Evolutionary conservation across 140 eudicot species (phyloP).

Genomic region (Senecio squalidus): DNA sequence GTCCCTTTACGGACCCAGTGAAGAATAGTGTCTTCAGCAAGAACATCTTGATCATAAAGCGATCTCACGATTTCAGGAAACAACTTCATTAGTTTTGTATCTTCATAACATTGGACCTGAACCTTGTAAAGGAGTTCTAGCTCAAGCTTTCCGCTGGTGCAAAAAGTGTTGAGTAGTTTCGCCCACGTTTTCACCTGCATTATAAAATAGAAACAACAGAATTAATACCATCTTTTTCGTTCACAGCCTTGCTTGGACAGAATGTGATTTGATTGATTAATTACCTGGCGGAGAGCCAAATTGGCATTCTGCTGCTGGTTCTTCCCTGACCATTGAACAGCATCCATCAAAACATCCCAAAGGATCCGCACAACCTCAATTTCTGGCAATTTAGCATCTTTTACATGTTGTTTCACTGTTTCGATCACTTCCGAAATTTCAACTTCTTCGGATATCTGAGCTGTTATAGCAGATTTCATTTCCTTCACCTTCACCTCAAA

Average conservation of each 20-base stretch:
- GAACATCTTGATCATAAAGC: slow-evolving; percentile 92
- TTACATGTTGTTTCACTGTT: slow-evolving; percentile 86
- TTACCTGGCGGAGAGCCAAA: slow-evolving; percentile 87
- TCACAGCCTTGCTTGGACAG: neutral
- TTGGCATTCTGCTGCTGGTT: slow-evolving; percentile 99
- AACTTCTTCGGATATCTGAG: slow-evolving; percentile 83
- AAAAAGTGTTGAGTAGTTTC: slow-evolving; percentile 62
- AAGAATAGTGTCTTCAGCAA: slow-evolving; percentile 96
- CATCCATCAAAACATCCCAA: slow-evolving; percentile 98
- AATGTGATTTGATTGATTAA: neutral
- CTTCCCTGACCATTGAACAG: slow-evolving; percentile 99
- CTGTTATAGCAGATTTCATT: slow-evolving; percentile 85
- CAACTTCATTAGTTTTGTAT: slow-evolving; percentile 89
- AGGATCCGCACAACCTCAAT: slow-evolving; percentile 79
- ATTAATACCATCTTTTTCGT: too few species aligned
- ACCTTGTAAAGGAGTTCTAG: slow-evolving; percentile 86
- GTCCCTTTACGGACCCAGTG: slow-evolving; percentile 98
- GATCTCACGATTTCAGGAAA: slow-evolving; percentile 96
- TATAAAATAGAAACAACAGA: neutral
- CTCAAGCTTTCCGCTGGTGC: slow-evolving; percentile 94
- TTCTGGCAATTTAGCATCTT: slow-evolving; percentile 93
- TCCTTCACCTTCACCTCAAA: slow-evolving; percentile 97
- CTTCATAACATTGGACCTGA: slow-evolving; percentile 97
- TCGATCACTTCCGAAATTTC: slow-evolving; percentile 89
- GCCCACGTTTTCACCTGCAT: slow-evolving; percentile 96